Evolutionary conservation across 768 basidiomycete genomes (phyloP), one percentile per base, ranked within the genome.

Genomic region (Mycena olivaceomarginata): DNA sequence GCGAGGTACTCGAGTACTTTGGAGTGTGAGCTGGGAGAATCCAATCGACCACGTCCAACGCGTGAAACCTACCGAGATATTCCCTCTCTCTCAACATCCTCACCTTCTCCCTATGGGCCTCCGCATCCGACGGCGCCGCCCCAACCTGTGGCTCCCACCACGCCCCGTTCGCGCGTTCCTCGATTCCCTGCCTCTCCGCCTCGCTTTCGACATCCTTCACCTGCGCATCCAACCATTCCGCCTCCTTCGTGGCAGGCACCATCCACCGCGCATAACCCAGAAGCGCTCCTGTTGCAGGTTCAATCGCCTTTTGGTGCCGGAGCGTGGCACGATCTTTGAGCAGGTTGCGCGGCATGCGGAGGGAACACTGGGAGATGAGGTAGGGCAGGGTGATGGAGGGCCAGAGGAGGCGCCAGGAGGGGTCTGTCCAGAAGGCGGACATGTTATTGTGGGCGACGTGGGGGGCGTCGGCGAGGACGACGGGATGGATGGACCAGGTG

Each of bases 1-100:
- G 57, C 57, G 11, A 59, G 57, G 57, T 59, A 59, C 53, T 56
- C 53, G 53, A 56, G 53, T 56, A 56, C 53, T 56, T 56, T 56
- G 22, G n/a, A 56, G 53, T 56, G 53, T 56, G 53, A 56, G 53
- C 53, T 56, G 53, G 20, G 53, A 22, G 53, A 56, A 56, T 56
- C 53, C 53, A 56, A 56, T 25, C n/a, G 53, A 56, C 22, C 22
- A 56, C 53, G n/a, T 25, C 53, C 48, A 51, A 51, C 48, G 48
- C 48, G 48, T 51, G 48, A 51, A 25, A 56, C 57, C 31, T 37
- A 59, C 57, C 57, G 25, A 59, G 57, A 59, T 59, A 59, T 12
- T 31, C 25, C 31, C 31, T 59, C 31, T 59, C 31, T 5, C 57
- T 31, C 57, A 59, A 31, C 8, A 59, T 59, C 57, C 25, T 37